These are phyloP conservation scores for Camelina sativa DNA, from an alignment of 345 rosid species.

Conservation along the genomic window DNA sequence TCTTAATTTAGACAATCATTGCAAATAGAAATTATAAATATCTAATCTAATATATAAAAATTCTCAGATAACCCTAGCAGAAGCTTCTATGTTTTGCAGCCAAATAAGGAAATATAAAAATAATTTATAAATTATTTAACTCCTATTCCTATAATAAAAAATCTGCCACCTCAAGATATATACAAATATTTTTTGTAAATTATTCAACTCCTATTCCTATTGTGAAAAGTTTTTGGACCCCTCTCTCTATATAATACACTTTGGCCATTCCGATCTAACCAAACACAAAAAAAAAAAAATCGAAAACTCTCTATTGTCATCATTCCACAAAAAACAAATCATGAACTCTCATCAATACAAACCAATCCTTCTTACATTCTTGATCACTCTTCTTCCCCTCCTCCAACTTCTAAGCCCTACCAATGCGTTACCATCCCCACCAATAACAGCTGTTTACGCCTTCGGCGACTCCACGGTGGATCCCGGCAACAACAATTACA, in stretches of 20 bases:
- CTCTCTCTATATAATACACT: conserved; percentile 2
- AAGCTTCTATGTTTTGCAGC: not conserved
- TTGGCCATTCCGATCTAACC: not conserved
- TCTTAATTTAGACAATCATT: not conserved
- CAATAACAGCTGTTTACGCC: conserved; percentile 40
- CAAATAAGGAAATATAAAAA: not conserved
- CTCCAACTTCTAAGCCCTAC: conserved; percentile 18
- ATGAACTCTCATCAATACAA: conserved; percentile 27
- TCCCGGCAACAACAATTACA: conserved; percentile 48
- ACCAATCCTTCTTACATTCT: conserved; percentile 15
- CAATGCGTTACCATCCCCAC: conserved; percentile 41
- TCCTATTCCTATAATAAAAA: not conserved
- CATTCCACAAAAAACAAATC: conserved; percentile 21
- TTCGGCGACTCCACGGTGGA: conserved; percentile 53
- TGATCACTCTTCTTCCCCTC: conserved; percentile 28
- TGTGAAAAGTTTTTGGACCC: not conserved
- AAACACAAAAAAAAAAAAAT: not conserved
- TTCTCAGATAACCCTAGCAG: not conserved
- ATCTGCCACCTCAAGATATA: not conserved
- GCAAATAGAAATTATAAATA: not conserved
- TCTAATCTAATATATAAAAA: too few relatives aligned
- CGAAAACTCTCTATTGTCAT: not conserved
- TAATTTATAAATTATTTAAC: not conserved
- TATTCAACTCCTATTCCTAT: not conserved
- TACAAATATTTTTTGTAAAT: not conserved